These are phyloP conservation scores for Trichoderma sp. DNA, from an alignment of 2,329 filamentous ascomycete species.

Conservation along the genomic window DNA sequence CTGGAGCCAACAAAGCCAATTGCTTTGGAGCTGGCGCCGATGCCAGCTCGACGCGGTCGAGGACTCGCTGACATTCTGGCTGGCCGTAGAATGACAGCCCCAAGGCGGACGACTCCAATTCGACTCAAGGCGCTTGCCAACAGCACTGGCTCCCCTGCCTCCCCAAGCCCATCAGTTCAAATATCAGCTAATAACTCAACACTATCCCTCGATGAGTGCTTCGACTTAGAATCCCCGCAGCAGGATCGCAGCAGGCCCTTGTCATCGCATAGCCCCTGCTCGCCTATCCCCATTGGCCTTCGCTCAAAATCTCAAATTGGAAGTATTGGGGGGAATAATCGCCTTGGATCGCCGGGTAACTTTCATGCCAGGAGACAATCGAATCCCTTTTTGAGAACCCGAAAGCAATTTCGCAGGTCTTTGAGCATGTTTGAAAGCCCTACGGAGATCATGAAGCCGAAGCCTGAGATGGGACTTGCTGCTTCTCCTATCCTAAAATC, in stretches of 20 bases:
- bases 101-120: constrained; percentile 74
- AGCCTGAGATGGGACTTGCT: constrained; percentile 60
- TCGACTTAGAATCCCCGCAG: constrained; percentile 73
- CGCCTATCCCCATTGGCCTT: constrained; percentile 59
- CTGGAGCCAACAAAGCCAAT: constrained; percentile 55
- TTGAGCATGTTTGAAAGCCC: constrained; percentile 98
- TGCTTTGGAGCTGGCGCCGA: constrained; percentile 56
- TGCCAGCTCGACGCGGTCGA: constrained; percentile 31
- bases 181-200: constrained; percentile 59
- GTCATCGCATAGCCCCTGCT: constrained; percentile 63
- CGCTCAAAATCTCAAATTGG: constrained; percentile 69
- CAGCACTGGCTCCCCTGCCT: constrained; percentile 64
- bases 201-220: constrained; percentile 78
- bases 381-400: constrained; percentile 72
- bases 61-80: constrained; percentile 34
- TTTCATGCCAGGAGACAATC: constrained; percentile 72
- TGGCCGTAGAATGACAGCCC: constrained; percentile 68
- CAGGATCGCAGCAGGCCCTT: constrained; percentile 64
- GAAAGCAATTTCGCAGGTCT: constrained; percentile 88
- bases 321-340: constrained; percentile 58
- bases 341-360: constrained; percentile 75
- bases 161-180: constrained; percentile 71
- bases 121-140: constrained; percentile 77
- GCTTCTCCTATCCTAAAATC: constrained; percentile 61
- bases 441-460: constrained; percentile 82